Evolutionary conservation across 192 early-diverging fungal species (phyloP), one percentile per base, ranked within the genome.

Genomic region (Piromyces sp.): DNA sequence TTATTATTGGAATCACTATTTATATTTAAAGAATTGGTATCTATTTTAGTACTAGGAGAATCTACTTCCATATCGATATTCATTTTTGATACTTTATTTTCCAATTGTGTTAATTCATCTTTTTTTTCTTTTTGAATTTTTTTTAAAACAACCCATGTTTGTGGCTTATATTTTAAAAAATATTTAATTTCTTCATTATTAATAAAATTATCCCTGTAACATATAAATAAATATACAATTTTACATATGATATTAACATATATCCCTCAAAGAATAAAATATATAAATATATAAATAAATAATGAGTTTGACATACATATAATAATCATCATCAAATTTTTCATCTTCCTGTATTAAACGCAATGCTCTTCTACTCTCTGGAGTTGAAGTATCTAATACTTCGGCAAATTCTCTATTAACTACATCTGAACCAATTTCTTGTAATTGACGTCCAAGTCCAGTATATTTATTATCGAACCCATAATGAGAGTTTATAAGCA

Each of bases 311-410:
- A 30, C 19, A 26, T 86, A 92, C 89, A 95, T 92, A 84, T 97
- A 99, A 83, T 98, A 90, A 30, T 96, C 96, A 30, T 93, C 92
- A 83, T 98, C 94, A 87, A 99, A 99, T 80, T 94, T 95, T 28
- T 85, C 84, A 78, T 99, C 91, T 82, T 99, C 96, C 1, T 84
- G 84, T 12, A 88, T 86, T 12, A 94, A 84, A 29, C 96, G 87
- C 37, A 90, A 87, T 26, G 88, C 82, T 4, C 92, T 88, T 22
- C 96, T 88, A 0, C 87, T 86, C 7, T 37, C 79, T 19, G 85
- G 81, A 13, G 87, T 90, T 5, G 90, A 92, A 1, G 79, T 78
- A 82, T 89, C 87, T 14, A 92, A 33, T 40, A 89, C 85, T 58
- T 81, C 51, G 0, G 51, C 51, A 68, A 68, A n/a, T 68, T 68